A percentile compares a stretch with the other conserved stretches of the same genome.
Conservation (phyloP, 257 asterid genomes). For the Solanum lignicaule region DNA sequence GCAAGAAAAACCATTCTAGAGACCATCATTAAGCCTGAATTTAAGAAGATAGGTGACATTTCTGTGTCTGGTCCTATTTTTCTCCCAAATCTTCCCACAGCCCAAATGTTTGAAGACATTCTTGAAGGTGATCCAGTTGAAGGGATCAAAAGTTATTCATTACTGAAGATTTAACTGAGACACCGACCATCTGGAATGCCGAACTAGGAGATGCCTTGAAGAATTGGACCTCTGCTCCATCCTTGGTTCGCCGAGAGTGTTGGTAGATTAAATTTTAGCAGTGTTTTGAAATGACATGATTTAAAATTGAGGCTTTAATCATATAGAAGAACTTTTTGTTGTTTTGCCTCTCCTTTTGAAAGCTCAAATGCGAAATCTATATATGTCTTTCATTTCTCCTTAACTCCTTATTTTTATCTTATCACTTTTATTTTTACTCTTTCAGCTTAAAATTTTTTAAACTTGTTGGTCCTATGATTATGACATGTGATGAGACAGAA, state of each 20-base stretch:
- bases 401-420: background rate
- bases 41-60: background rate
- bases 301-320: too few relatives aligned
- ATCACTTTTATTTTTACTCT: too few relatives aligned
- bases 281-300: background rate
- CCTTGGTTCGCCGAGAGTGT: background rate
- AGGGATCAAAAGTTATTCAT: background rate
- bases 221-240: background rate
- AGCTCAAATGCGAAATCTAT: background rate
- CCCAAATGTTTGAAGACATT: background rate
- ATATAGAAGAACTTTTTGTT: background rate
- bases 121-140: background rate
- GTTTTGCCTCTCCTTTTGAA: background rate
- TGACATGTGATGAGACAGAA: too few relatives aligned
- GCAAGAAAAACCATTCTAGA: background rate
- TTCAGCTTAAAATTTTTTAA: too few relatives aligned
- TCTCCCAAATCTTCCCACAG: rapidly evolving
- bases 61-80: rapidly evolving
- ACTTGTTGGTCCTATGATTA: too few relatives aligned
- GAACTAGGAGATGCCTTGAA: background rate
- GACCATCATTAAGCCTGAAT: background rate
- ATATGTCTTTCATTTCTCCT: background rate
- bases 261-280: background rate
- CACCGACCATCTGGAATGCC: background rate
- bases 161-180: background rate